phyloP scores from a whole-genome alignment of 306 rosid species.

The Senna tora region DNA sequence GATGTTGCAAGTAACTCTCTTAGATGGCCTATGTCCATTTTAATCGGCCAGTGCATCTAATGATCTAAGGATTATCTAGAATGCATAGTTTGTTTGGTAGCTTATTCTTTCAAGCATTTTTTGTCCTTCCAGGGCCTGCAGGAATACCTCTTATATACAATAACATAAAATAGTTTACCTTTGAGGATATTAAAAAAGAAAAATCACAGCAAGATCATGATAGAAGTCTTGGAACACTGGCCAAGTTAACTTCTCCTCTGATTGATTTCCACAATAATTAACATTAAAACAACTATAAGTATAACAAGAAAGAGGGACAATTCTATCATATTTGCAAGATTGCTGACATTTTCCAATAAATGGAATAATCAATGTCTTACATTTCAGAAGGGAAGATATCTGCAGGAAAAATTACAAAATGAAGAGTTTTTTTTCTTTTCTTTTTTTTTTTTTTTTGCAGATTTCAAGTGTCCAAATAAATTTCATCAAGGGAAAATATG shows the following conservation, averaged over 20 bases:
- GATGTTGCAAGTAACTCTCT: slow-evolving; percentile 16
- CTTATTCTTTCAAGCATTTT: slow-evolving; percentile 5
- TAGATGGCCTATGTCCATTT: slow-evolving; percentile 4
- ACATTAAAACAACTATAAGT: not conserved
- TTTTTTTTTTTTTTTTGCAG: too few species aligned
- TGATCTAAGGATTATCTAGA: slow-evolving; percentile 7
- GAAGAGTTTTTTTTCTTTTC: too few species aligned
- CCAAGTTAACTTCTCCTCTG: not conserved
- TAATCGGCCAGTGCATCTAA: slow-evolving; percentile 10
- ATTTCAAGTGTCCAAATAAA: not conserved
- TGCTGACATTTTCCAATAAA: not conserved
- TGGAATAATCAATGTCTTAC: slow-evolving; percentile 6
- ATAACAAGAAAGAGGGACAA: not conserved
- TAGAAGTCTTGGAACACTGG: not conserved
- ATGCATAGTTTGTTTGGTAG: slow-evolving; percentile 9
- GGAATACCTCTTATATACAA: not conserved
- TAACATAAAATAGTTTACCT: not conserved
- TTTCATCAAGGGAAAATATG: slow-evolving; percentile 1
- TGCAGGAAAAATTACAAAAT: not conserved
- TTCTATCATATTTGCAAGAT: slow-evolving; percentile 1
- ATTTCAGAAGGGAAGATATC: not conserved
- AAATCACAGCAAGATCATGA: not conserved
- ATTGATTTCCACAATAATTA: not conserved
- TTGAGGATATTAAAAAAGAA: slow-evolving; percentile 18
- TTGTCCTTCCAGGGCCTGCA: slow-evolving; percentile 10